Evolutionary conservation across 257 asterid species (phyloP), one percentile per base, ranked within the genome.

Genomic region (Phtheirospermum japonicum): DNA sequence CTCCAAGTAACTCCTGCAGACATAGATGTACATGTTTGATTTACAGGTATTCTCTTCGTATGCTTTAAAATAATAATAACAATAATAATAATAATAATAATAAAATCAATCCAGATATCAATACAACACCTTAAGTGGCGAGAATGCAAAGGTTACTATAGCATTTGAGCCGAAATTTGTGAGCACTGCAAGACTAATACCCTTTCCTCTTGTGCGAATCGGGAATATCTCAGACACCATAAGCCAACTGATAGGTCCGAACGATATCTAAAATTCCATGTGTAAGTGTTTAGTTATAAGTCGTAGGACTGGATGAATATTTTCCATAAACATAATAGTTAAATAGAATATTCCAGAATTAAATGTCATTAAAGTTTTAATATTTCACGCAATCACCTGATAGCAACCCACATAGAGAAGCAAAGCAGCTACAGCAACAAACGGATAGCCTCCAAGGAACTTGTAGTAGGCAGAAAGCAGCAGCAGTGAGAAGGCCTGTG

Each of bases 201-300:
- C 97, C 85, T 83, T 92, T 69, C 97, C 99, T 78, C 99, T 86
- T 2, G 99, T 89, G 65, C 91, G 91, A 49, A 79, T 76, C 16
- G 97, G 99, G 82, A 92, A 92, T 71, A 92, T 89, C 83, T 92
- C 96, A 4, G 99, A 89, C 58, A 92, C 99, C 99, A 92, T 92
- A 8, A 92, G 95, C 99, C 99, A 89, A 79, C 99, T 92, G 65
- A 92, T 92, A 6, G 99, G 99, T 36, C 99, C 99, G 71, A 92
- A 92, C 48, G 99, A 92, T 71, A 92, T 84, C 98, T 91, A 64
- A 63, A 78, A 61, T 42, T 68, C 33, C 66, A 56, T 39, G 20
- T 5, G 64, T 2, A 49, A 28, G 42, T 42, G 36, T 45, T 57
- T 31, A 40, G 61, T 59, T 9, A 18, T 42, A 2, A 42, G 18